Evolutionary conservation across 345 rosid genomes (phyloP).

Genomic region (Reutealis trisperma): DNA sequence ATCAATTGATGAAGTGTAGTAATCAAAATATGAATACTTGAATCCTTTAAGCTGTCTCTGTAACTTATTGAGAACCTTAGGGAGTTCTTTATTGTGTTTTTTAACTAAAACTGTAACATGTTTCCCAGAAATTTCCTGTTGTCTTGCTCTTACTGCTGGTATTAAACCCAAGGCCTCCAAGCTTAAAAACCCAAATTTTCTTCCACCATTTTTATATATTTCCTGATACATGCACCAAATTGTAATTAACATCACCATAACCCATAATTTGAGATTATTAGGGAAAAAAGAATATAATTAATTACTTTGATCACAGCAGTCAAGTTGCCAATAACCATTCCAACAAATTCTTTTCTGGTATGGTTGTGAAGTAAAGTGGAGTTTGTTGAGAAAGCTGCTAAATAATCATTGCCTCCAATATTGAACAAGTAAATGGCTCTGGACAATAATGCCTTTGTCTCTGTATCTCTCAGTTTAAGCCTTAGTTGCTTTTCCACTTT

Average conservation of each 20-base stretch:
- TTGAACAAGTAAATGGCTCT: too few relatives aligned
- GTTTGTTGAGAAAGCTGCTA: too few relatives aligned
- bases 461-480: too few relatives aligned
- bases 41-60: constrained; percentile 11
- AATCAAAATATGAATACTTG: constrained; percentile 21
- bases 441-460: too few relatives aligned
- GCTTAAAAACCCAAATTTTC: constrained; percentile 3
- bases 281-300: too few relatives aligned
- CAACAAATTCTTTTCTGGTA: too few relatives aligned
- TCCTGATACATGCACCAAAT: not conserved
- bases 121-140: not conserved
- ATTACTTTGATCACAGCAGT: too few relatives aligned
- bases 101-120: not conserved
- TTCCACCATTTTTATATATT: constrained; percentile 7
- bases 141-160: not conserved
- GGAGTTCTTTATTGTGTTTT: constrained; percentile 22
- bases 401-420: too few relatives aligned
- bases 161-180: not conserved
- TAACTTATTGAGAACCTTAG: not conserved
- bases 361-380: too few relatives aligned
- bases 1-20: not conserved
- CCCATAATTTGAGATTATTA: too few relatives aligned
- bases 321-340: not conserved
- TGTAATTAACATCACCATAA: not conserved
- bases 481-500: too few relatives aligned